Evolutionary conservation across 2,329 filamentous ascomycete genomes (phyloP).

Genomic region (Keithomyces neogunnii): DNA sequence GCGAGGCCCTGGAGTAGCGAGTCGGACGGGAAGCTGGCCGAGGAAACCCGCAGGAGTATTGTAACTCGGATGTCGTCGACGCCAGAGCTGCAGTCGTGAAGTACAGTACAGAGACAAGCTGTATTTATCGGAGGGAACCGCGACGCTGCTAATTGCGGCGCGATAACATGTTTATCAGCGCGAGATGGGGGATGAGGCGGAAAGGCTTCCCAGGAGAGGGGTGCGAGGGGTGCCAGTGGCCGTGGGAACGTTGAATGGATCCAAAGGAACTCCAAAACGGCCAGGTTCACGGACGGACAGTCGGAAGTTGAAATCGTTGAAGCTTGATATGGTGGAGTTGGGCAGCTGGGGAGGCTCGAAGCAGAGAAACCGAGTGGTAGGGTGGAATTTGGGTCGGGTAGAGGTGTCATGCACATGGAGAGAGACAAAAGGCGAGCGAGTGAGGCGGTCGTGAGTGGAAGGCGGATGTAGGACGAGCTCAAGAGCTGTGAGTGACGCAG

Average conservation of each 20-base stretch:
- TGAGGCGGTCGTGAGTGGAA: background rate
- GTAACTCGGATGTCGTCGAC: too few species aligned
- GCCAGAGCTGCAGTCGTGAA: too few species aligned
- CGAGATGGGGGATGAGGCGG: background rate
- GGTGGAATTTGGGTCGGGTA: background rate
- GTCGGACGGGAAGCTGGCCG: background rate
- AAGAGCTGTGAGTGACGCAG: background rate
- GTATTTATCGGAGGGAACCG: background rate
- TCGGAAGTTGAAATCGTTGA: background rate
- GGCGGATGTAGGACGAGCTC: too few species aligned
- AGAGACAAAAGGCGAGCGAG: background rate
- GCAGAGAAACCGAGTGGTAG: background rate
- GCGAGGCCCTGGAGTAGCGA: background rate
- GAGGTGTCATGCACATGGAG: background rate
- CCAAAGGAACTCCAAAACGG: background rate
- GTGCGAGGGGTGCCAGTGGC: background rate
- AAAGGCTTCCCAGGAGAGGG: background rate
- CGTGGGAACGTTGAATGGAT: background rate
- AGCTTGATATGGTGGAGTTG: background rate
- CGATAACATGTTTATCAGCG: conserved; percentile 1
- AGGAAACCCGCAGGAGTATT: background rate
- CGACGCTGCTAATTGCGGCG: background rate
- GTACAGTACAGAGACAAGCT: background rate
- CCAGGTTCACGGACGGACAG: background rate
- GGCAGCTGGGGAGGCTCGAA: background rate